Base-by-base conservation (phyloP, 2,329 filamentous ascomycete species). In the Fonsecaea pugnacius region DNA sequence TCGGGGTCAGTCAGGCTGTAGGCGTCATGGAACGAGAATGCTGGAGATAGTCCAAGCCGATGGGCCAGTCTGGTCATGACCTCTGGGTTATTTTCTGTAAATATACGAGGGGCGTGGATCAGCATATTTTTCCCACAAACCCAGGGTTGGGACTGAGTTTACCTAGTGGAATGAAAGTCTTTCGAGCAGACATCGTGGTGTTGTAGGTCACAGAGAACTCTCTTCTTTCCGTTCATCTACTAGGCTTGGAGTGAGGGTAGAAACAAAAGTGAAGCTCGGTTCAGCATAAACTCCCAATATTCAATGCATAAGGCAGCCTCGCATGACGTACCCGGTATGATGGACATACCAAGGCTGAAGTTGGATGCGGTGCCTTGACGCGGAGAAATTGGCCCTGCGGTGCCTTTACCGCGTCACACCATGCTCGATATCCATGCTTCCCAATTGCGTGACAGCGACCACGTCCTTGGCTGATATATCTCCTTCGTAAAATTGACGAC, bases 41-140 rank as follows among this genome's bases (percentile, higher is more conserved):
- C 67, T 2, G 73, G 68, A 3, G 79, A 78, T 35, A 86, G 72
- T 14, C 82, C 82, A 1, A 87, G 78, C n/a, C 76, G 74, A 62
- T 77, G 75, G 38, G 80, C 78, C 27, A 87, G 79, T 48, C 77
- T 73, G 50, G 78, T 80, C 74, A 86, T 81, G 16, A 86, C 82
- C 48, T 79, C 75, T 4, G 84, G 84, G 69, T 86, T 85, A 75
- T 85, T 86, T 67, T 87, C 83, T 74, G 63, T 21, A 10, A 27
- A 48, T 48, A 27, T 14, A 46, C 27, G 43, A 24, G 8, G 9
- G 9, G 12, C 21, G 43, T 48, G 9, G 18, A 27, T 48, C 21
- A 48, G 43, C 43, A 48, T 27, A 6, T 48, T 24, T 24, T 18
- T 27, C 43, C 14, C 32, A 14, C 14, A 36, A 12, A 33, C 30